phyloP scores from a whole-genome alignment of 805 yeast genomes.

The Isabelozyma gotoi region DNA sequence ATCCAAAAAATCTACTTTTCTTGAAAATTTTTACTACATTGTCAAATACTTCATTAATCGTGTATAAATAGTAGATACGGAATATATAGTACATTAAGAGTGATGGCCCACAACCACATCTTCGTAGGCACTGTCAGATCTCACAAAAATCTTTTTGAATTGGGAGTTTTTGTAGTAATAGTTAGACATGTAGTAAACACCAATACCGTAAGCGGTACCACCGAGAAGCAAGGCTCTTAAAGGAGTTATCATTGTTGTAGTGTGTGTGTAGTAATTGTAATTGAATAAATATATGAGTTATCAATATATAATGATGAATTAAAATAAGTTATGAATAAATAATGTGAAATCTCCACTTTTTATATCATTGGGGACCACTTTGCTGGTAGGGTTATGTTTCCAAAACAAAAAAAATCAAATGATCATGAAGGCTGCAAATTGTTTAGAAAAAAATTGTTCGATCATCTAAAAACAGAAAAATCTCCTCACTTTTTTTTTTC shows the following conservation, averaged over 20 bases:
- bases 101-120: conserved; percentile 24
- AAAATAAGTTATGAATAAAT: neutral
- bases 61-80: no score
- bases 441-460: neutral
- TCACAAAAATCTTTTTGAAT: conserved; percentile 28
- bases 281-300: neutral
- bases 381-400: no score
- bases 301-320: neutral
- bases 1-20: neutral
- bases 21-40: no score
- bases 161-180: conserved; percentile 29
- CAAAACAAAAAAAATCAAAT: no score
- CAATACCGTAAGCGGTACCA: conserved; percentile 30
- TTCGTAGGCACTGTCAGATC: conserved; percentile 27
- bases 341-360: neutral
- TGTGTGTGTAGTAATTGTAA: neutral
- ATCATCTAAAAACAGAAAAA: neutral
- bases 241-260: conserved; percentile 11
- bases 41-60: neutral
- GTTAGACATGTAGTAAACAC: conserved; percentile 31
- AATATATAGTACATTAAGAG: conserved; percentile 6
- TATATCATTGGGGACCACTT: neutral
- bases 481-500: neutral
- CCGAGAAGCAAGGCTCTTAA: conserved; percentile 30
- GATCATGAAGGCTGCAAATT: neutral